Evolutionary conservation across 441 rosid genomes (phyloP).

Genomic region (Manihot esculenta): DNA sequence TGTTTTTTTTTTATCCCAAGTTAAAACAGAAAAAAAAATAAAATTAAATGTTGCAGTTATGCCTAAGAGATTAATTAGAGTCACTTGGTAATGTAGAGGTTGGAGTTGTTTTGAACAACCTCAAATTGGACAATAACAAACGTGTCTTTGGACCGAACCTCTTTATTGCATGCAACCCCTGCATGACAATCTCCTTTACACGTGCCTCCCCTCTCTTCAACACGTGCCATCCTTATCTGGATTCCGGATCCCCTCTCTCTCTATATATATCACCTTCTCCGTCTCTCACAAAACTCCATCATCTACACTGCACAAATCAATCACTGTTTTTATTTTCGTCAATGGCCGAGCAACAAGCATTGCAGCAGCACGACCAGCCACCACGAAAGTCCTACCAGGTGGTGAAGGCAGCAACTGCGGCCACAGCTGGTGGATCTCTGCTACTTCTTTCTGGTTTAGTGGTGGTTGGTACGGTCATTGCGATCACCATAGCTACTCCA

Average conservation of each 20-base stretch:
- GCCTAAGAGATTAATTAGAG: too few species aligned
- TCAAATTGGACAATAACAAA: conserved; percentile 28
- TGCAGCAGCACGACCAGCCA: conserved; percentile 5
- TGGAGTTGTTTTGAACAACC: too few species aligned
- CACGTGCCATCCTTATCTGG: conserved; percentile 28
- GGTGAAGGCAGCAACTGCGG: conserved; percentile 75
- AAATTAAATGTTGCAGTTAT: too few species aligned
- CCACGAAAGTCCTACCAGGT: conserved; percentile 53
- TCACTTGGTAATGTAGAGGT: too few species aligned
- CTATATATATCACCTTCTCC: conserved; percentile 23
- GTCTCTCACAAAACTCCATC: too few species aligned
- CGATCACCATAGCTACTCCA: conserved; percentile 72
- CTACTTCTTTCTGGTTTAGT: conserved; percentile 68
- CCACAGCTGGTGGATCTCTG: conserved; percentile 73
- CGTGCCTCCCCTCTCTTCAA: conserved; percentile 35
- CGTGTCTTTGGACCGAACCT: conserved; percentile 45
- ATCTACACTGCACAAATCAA: too few species aligned
- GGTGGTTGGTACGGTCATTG: conserved; percentile 69
- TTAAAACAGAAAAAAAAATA: too few species aligned
- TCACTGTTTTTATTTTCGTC: too few species aligned
- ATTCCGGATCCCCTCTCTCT: too few species aligned
- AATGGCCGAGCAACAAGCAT: conserved; percentile 42
- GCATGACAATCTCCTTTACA: conserved; percentile 64
- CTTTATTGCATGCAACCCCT: conserved; percentile 51
- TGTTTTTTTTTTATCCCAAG: too few species aligned